Base-by-base conservation (phyloP, 1,284 basidiomycete genomes). In the Phlebopus sp. region DNA sequence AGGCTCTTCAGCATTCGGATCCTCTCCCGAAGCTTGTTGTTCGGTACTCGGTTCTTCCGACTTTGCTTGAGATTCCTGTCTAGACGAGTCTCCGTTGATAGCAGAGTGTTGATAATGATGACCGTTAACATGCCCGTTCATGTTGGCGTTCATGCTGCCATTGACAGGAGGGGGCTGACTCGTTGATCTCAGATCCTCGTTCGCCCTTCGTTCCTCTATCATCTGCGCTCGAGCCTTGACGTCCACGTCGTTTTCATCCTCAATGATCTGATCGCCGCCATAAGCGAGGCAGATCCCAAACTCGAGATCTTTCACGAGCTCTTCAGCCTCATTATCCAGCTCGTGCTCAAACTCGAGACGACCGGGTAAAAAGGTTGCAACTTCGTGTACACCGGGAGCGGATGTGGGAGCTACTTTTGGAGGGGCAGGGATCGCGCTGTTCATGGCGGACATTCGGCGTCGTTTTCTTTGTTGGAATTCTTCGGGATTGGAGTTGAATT, bases 271-370 rank as follows among this genome's bases (percentile, higher is more conserved):
- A 59, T 90, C 92, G 1, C 96, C 96, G 3, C 91, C 94, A 64
- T 83, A 97, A 39, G 85, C 78, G 32, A 83, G 77, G 50, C 93
- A 92, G 9, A 92, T 72, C 2, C 93, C 96, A 60, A 98, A 98
- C 65, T 98, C 95, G 56, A 99, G 78, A 63, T 99, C 94, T 70
- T 98, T 99, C 56, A 98, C 88, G 2, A 93, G 72, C 61, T 95
- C 86, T 64, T 99, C 96, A 0, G 96, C 96, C 31, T 98, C 94
- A 64, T 97, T 95, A 64, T 98, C 96, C 15, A 93, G 73, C 69
- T 99, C 97, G 57, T 93, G 90, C 66, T 99, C 97, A 65, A 99
- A 99, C 67, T 99, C 96, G 42, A 99, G 78, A 37, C 97, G 86
- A 15, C 96, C 96, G 6, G 96, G 96, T 69, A 99, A 90, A 71